A percentile compares a stretch with the other conserved stretches of the same genome.
These are phyloP conservation scores for Phytophthora sp. DNA, from an alignment of 352 stramenopile genomes.

Conservation along the genomic window DNA sequence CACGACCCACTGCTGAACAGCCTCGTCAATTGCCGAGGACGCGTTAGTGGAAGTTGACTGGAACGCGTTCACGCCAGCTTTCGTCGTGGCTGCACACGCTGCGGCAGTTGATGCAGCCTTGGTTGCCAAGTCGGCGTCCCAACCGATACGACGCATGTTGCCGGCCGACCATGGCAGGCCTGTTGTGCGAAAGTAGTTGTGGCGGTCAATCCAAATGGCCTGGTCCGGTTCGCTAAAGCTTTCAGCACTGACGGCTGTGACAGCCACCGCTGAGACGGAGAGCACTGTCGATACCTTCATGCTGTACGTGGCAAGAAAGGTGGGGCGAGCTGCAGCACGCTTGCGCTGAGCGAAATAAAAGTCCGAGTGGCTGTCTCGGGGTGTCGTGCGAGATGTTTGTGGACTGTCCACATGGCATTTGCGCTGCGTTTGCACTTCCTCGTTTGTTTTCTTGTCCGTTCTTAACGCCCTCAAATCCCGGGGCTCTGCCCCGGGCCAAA, in stretches of 20 bases:
- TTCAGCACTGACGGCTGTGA: conserved; percentile 17
- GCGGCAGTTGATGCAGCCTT: conserved; percentile 40
- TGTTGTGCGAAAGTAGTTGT: conserved; percentile 78
- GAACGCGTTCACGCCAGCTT: conserved; percentile 51
- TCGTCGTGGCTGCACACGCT: conserved; percentile 38
- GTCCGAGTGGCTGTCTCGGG: conserved; percentile 8
- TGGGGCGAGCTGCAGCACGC: not conserved
- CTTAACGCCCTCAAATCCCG: conserved; percentile 21
- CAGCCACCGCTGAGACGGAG: not conserved
- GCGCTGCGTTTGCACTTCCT: conserved; percentile 19
- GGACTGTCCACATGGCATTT: conserved; percentile 13
- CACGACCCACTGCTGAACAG: conserved; percentile 65
- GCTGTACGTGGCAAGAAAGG: not conserved
- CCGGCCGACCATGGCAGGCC: conserved; percentile 61
- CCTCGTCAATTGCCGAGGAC: conserved; percentile 46
- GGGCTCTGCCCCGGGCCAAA: conserved; percentile 4
- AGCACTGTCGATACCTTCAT: conserved; percentile 31
- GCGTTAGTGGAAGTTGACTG: conserved; percentile 27
- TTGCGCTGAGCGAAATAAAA: conserved; percentile 15
- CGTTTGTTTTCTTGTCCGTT: conserved; percentile 24
- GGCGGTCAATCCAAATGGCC: conserved; percentile 68
- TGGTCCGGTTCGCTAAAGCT: conserved; percentile 40
- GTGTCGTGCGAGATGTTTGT: not conserved
- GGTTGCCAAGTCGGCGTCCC: conserved; percentile 52
- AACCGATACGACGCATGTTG: conserved; percentile 69